Base-by-base conservation (phyloP, 805 yeast species). In the Teunomyces barrocoloradensis region DNA sequence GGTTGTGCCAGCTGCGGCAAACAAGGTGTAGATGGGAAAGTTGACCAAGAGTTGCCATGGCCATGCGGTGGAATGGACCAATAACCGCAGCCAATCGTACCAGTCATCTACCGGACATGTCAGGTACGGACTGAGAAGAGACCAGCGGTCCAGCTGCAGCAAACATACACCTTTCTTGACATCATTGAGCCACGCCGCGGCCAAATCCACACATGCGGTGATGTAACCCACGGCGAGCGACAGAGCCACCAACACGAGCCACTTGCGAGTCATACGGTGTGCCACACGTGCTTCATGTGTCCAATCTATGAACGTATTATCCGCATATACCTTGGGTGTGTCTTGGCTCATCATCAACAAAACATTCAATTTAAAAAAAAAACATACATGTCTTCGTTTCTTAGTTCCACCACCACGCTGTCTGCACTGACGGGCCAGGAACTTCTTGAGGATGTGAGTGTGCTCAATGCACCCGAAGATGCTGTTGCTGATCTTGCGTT, bases 401-500 rank as follows among this genome's bases (percentile, higher is more conserved):
- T 56, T 25, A 46, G 56, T 32, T 53, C 63, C 18, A 55, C 37
- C 10, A 47, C 65, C 1, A 51, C 65, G 5, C 56, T 74, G n/a
- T 68, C 74, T 36, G 74, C 77, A 5, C 74, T 76, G 29, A 75
- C 77, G 6, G 73, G 80, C 32, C 80, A 78, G 59, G 89, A 83
- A 50, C 68, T 87, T 48, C 78, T 82, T 55, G 81, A 84, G 61
- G 96, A 89, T 65, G 77, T 85, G 47, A 73, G 80, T 32, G 74
- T 89, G 34, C 78, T 80, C 51, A 85, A 86, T 58, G 88, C 92
- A 3, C 96, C 97, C n/a, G 96, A 88, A 52, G 99, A 94, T 64
- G 84, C 96, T 2, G 78, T 94, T 13, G 78, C 91, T 3, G 95
- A 88, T 56, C 64, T 94, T 47, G 74, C 89, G 15, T 94, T 92